Base-by-base conservation (phyloP, 225 moss, liverwort and hornwort genomes). In the Asterella californica region DNA sequence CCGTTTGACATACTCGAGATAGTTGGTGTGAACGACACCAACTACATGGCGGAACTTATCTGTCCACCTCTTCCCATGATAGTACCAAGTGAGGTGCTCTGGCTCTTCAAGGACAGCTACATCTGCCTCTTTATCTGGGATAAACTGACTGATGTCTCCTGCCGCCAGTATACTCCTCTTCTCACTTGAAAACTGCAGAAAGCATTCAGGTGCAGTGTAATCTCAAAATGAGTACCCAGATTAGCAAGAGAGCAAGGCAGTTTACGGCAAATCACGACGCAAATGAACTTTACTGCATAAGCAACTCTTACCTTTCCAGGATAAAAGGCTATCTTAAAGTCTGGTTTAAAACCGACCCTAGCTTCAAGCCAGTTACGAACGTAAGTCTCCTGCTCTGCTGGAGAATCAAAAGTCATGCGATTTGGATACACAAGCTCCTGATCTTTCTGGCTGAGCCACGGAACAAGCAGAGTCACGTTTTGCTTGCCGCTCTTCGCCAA, bases 31-130 rank as follows among this genome's bases (percentile, higher is more conserved):
- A 21, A 99, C 92, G 61, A 99, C 89, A 80, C 97, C 97, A 73
- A 99, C 95, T 54, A 99, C 97, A 83, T 99, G 97, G 64, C 93
- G 92, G 74, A 99, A 99, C 81, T 95, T 99, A 68, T 95, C 95
- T 25, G 90, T 92, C 97, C 97, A 99, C 77, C 93, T 87, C 83
- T 84, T 95, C 67, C 97, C 97, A 84, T 99, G 95, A 79, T 95
- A 89, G 72, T 90, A 99, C 97, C 97, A 99, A 21, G 87, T 91
- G 27, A 99, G 85, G 89, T 99, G 97, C 83, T 99, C 97, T 46
- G 97, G 97, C 75, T 99, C 97, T 87, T 99, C 97, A 48, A 99
- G 85, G 76, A 99, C 93, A 79, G 97, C 97, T 64, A 99, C 90
- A 76, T 99, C 94, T 66, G 97, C 97, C 79, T 94, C 95, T 53